phyloP scores from a whole-genome alignment of 306 rosid genomes.

The Castanopsis chinensis region DNA sequence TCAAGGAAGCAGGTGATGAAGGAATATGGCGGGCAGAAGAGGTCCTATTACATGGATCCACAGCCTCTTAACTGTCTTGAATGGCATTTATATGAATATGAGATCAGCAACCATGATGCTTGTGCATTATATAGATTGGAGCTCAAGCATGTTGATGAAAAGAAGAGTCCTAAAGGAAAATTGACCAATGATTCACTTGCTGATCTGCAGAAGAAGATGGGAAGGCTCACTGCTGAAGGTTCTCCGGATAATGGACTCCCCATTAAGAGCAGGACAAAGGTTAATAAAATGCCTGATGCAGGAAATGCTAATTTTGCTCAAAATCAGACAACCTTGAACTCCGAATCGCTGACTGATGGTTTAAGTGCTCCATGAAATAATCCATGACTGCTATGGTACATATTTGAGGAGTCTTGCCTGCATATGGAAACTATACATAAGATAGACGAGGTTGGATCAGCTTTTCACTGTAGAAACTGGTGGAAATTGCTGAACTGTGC shows the following conservation, averaged over 20 bases:
- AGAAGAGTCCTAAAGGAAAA: conserved; percentile 75
- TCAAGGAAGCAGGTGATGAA: conserved; percentile 96
- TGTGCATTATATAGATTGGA: conserved; percentile 88
- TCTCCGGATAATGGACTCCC: conserved; percentile 42
- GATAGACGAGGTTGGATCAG: background rate
- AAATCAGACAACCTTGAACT: conserved; percentile 17
- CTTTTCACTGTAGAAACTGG: background rate
- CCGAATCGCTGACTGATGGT: background rate
- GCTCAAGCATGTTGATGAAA: conserved; percentile 78
- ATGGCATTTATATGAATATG: conserved; percentile 95
- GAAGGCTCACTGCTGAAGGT: conserved; percentile 75
- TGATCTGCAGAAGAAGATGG: conserved; percentile 95
- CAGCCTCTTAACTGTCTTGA: conserved; percentile 74
- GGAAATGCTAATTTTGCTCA: conserved; percentile 44
- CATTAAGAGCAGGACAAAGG: conserved; percentile 46
- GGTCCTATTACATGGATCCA: conserved; percentile 98
- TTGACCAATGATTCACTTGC: conserved; percentile 67
- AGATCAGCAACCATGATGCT: conserved; percentile 64
- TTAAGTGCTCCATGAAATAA: background rate
- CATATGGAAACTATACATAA: background rate
- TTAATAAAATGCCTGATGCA: conserved; percentile 33
- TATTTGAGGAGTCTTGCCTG: background rate
- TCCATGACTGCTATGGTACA: background rate
- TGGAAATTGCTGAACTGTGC: background rate
- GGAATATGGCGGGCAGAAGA: conserved; percentile 84